Evolutionary conservation across 352 stramenopile species (phyloP).

Genomic region (Phytopythium litorale): DNA sequence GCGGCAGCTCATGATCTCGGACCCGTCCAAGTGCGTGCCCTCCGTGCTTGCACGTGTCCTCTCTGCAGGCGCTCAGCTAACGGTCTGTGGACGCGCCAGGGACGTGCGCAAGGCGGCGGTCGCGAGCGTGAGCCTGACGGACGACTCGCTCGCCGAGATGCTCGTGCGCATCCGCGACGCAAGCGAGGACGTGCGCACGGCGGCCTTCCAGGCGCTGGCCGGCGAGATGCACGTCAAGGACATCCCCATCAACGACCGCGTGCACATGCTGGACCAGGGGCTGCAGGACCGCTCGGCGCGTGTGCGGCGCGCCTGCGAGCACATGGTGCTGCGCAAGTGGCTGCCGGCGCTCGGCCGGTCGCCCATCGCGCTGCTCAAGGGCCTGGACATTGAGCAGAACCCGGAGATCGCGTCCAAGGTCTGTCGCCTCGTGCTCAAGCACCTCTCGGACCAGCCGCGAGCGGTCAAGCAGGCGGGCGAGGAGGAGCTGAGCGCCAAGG

Average conservation of each 20-base stretch:
- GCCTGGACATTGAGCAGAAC: slow-evolving; percentile 64
- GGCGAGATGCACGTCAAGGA: slow-evolving; percentile 39
- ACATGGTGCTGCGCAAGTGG: slow-evolving; percentile 72
- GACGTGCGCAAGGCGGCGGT: slow-evolving; percentile 68
- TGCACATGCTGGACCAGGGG: slow-evolving; percentile 70
- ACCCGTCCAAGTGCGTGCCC: slow-evolving; percentile 74
- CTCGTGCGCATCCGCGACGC: slow-evolving; percentile 75
- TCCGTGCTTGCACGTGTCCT: too few relatives aligned
- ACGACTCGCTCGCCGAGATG: slow-evolving; percentile 43
- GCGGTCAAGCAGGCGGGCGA: slow-evolving; percentile 24
- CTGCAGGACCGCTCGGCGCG: slow-evolving; percentile 57
- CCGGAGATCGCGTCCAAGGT: slow-evolving; percentile 45
- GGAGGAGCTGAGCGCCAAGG: slow-evolving; percentile 39
- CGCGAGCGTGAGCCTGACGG: slow-evolving; percentile 40
- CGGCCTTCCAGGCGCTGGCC: slow-evolving; percentile 53
- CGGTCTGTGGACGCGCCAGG: slow-evolving; percentile 13
- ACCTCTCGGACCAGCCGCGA: slow-evolving; percentile 34
- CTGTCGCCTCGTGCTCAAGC: slow-evolving; percentile 41
- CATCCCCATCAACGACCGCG: slow-evolving; percentile 61
- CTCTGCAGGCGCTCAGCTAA: too few relatives aligned
- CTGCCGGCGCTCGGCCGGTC: slow-evolving; percentile 51
- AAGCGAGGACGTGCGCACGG: slow-evolving; percentile 59
- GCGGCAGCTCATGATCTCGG: slow-evolving; percentile 55
- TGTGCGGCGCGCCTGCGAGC: slow-evolving; percentile 53
- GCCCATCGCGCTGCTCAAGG: slow-evolving; percentile 46